Percentiles rank a stretch among this genome's conserved stretches.
phyloP scores from a whole-genome alignment of 768 basidiomycete genomes.

The Agrocybe chaxingu region DNA sequence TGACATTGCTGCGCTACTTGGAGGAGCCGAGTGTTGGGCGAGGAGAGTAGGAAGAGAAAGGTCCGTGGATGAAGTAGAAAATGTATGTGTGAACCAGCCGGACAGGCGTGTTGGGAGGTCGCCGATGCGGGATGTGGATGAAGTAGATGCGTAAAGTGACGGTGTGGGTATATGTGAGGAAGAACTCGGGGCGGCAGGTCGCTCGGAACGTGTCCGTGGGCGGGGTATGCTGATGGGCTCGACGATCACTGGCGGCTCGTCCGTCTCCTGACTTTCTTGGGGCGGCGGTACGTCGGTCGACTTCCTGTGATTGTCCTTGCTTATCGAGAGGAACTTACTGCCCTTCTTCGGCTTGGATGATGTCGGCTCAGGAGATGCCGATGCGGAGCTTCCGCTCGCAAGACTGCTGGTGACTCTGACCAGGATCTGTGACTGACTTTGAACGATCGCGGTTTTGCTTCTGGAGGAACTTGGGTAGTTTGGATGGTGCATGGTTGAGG shows the following conservation, averaged over 20 bases:
- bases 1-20: conserved; percentile 10
- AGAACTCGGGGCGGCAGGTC: conserved; percentile 44
- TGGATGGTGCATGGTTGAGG: conserved; percentile 39
- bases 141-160: conserved; percentile 42
- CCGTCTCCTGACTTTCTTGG: conserved; percentile 30
- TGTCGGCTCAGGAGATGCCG: conserved; percentile 24
- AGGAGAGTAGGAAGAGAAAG: conserved; percentile 64
- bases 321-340: conserved; percentile 34
- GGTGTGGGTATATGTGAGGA: conserved; percentile 21
- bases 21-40: conserved; percentile 32
- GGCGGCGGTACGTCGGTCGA: conserved; percentile 5
- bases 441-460: conserved; percentile 61
- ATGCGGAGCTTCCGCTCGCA: conserved; percentile 25
- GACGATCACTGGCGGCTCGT: conserved; percentile 65
- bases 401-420: conserved; percentile 37
- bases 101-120: conserved; percentile 76
- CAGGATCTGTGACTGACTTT: conserved; percentile 42
- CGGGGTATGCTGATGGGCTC: conserved; percentile 59
- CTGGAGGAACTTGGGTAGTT: conserved; percentile 67
- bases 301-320: conserved; percentile 26
- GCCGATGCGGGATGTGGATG: conserved; percentile 50
- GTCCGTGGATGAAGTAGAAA: conserved; percentile 69
- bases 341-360: conserved; percentile 24
- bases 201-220: conserved; percentile 52
- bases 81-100: conserved; percentile 80